A percentile compares a stretch with the other conserved stretches of the same genome.
Evolutionary conservation across 306 rosid species (phyloP).

Genomic region (Vachellia pachyceras): DNA sequence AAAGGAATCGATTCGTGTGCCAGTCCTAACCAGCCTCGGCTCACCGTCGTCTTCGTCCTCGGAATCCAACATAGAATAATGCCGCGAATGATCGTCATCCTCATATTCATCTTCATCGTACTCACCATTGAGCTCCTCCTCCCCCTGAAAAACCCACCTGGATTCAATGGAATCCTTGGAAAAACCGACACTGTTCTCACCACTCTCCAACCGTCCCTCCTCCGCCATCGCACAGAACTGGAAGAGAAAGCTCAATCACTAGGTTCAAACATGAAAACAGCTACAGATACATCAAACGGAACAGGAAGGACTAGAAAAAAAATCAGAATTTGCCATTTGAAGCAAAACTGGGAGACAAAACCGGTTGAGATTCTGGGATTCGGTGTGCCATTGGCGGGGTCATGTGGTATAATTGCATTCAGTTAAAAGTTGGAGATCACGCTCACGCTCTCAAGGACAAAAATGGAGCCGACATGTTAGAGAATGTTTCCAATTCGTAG

Average conservation of each 20-base stretch:
- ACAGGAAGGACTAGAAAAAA: neutral
- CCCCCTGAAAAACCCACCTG: slow-evolving; percentile 54
- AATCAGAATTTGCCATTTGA: slow-evolving; percentile 37
- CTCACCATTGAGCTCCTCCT: slow-evolving; percentile 44
- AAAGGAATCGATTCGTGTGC: slow-evolving; percentile 87
- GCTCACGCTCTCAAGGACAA: neutral
- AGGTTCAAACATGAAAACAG: neutral
- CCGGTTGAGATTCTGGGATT: neutral
- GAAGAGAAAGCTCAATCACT: neutral
- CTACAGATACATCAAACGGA: neutral
- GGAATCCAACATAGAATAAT: slow-evolving; percentile 59
- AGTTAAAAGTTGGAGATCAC: neutral
- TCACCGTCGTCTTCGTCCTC: slow-evolving; percentile 86
- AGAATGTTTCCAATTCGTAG: neutral
- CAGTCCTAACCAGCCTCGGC: slow-evolving; percentile 87
- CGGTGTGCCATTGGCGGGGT: neutral
- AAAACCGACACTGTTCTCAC: slow-evolving; percentile 43
- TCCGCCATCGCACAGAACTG: slow-evolving; percentile 27
- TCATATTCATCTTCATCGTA: slow-evolving; percentile 32
- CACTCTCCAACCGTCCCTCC: slow-evolving; percentile 37
- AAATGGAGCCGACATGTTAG: neutral
- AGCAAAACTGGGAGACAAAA: slow-evolving; percentile 6
- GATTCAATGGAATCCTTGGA: slow-evolving; percentile 53
- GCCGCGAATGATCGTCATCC: slow-evolving; percentile 26
- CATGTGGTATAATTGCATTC: neutral